A percentile compares a stretch with the other conserved stretches of the same genome.
Conservation (phyloP, 164 flowering plant genomes). For the Chimonanthus salicifolius region DNA sequence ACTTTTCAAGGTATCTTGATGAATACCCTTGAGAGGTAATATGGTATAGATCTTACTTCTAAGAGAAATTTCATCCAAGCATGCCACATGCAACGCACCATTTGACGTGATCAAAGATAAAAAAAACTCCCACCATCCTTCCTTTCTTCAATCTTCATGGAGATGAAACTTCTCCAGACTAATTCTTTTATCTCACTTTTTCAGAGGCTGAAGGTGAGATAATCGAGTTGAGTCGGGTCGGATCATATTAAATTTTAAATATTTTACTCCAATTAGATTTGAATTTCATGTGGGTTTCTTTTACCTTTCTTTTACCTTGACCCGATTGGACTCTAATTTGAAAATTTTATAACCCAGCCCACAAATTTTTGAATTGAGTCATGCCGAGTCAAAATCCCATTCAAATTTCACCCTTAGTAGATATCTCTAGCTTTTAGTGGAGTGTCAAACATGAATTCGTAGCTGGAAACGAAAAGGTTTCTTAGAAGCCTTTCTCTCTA, state of each 20-base stretch:
- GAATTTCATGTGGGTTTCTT: no score
- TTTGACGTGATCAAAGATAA: conserved; percentile 2
- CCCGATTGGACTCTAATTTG: no score
- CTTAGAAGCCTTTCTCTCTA: conserved; percentile 12
- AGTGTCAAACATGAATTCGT: conserved; percentile 29
- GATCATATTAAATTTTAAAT: no score
- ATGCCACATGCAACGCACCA: conserved; percentile 1
- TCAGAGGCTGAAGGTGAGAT: neutral
- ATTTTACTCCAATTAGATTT: no score
- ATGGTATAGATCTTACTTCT: no score
- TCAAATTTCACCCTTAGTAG: neutral
- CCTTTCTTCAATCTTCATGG: neutral
- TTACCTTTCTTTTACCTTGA: no score
- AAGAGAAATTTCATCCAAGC: neutral
- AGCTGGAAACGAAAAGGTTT: conserved; percentile 20
- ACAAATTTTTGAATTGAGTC: no score
- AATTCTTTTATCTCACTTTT: neutral
- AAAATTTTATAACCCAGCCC: no score
- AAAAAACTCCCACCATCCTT: neutral
- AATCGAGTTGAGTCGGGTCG: no score
- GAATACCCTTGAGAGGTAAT: no score
- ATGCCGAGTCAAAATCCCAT: no score
- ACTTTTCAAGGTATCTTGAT: no score
- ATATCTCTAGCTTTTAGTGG: neutral
- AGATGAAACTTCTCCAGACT: neutral